phyloP scores from a whole-genome alignment of 148 eudicot genomes.

The Nepenthes gracilis region DNA sequence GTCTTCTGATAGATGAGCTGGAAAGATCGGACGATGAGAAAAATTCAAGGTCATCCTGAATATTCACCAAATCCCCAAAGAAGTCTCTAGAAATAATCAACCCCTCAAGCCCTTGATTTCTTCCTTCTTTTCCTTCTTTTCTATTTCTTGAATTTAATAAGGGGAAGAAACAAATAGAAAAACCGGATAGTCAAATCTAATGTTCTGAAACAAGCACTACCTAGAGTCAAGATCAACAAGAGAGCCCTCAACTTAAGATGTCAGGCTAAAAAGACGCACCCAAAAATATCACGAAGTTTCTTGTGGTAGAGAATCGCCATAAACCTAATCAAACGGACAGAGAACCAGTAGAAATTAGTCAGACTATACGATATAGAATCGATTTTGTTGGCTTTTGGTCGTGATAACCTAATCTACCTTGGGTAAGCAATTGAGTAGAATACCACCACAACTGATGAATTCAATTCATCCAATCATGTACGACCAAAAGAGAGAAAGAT shows the following conservation, averaged over 20 bases:
- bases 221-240: constrained; percentile 11
- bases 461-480: neutral
- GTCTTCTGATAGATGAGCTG: constrained; percentile 45
- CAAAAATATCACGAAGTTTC: constrained; percentile 70
- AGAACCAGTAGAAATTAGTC: constrained; percentile 5
- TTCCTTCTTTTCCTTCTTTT: constrained; percentile 10
- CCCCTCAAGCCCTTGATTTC: constrained; percentile 6
- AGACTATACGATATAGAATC: constrained; percentile 7
- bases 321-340: neutral
- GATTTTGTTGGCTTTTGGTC: constrained; percentile 1
- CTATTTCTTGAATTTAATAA: neutral
- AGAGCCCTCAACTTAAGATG: constrained; percentile 75
- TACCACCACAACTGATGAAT: neutral
- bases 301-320: constrained; percentile 6
- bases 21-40: constrained; percentile 56
- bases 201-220: neutral
- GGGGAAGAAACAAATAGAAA: neutral
- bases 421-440: constrained; percentile 13
- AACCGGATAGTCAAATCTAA: neutral
- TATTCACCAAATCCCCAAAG: constrained; percentile 7
- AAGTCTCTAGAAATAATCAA: constrained; percentile 1
- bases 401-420: constrained; percentile 7
- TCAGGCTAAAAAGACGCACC: constrained; percentile 61
- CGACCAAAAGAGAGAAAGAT: too few relatives aligned
- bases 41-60: constrained; percentile 68